Base-by-base conservation (phyloP, 1,284 basidiomycete species). In the Ustilago shanxiensis region DNA sequence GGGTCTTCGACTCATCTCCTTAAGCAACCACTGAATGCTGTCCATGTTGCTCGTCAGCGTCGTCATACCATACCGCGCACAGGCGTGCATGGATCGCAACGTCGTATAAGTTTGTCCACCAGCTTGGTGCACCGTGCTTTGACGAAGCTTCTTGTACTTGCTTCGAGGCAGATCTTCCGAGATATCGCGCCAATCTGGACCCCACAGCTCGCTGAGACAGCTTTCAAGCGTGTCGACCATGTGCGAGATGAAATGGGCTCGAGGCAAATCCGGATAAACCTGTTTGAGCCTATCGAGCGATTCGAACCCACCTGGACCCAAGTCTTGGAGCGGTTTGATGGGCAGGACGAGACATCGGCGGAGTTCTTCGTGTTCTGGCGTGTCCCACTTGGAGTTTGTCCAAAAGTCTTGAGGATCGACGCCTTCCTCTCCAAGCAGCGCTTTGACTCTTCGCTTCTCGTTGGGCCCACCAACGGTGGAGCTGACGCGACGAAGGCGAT, bases 11-110 rank as follows among this genome's bases (percentile, higher is more conserved):
- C 57, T 59, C 66, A 77, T 70, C 58, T 77, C 64, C 45, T 72
- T 72, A 37, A 81, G 57, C 49, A 82, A 70, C 79, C 79, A 81
- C 58, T 72, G 77, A 22, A 81, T 56, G 50, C 79, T 80, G 35
- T 71, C 64, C 59, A 79, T 70, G 49, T 80, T 80, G 35, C 73
- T 79, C 4, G 79, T 74, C n/a, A 80, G 41, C 37, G 78, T 76
- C 26, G 80, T 78, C 66, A 76, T 76, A 10, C 75, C 70, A 29
- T 75, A 63, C 1, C 67, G 28, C 20, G 64, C 65, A 26, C 73
- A 68, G 10, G 72, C 61, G 39, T 66, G 68, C 57, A 66, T 69
- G 3, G 60, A 68, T 9, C 54, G 49, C 14, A 66, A 41, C 22
- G 70, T 72, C 16, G 63, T 70, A 24, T 69, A 72, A 11, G 70